phyloP scores from a whole-genome alignment of 2,329 filamentous ascomycete species.

The Colletotrichum limetticola region DNA sequence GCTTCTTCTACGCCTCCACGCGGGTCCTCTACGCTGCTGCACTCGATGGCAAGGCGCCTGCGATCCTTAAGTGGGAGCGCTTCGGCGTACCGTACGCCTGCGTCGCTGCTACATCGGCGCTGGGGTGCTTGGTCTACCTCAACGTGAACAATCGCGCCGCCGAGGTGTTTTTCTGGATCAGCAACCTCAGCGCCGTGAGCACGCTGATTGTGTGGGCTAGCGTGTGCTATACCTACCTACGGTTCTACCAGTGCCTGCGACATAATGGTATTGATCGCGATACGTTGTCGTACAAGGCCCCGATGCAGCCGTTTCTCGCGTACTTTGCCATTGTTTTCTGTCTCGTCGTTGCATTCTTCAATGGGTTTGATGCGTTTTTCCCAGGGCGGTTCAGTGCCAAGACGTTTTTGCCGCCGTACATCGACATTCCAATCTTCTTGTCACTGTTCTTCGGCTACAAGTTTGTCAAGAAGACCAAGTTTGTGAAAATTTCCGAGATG shows the following conservation, averaged over 20 bases:
- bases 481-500: constrained; percentile 50
- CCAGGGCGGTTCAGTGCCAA: constrained; percentile 57
- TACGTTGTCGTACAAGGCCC: constrained; percentile 72
- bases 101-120: constrained; percentile 57
- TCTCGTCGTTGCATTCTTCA: constrained; percentile 74
- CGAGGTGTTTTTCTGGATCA: constrained; percentile 59
- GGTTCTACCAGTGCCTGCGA: constrained; percentile 74
- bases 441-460: constrained; percentile 75
- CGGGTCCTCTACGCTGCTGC: constrained; percentile 70
- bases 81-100: constrained; percentile 28
- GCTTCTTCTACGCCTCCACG: constrained; percentile 69
- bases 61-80: constrained; percentile 66
- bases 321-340: constrained; percentile 72
- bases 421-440: constrained; percentile 76
- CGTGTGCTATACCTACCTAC: constrained; percentile 75
- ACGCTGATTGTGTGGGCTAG: constrained; percentile 76
- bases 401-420: constrained; percentile 74
- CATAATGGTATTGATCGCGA: constrained; percentile 73
- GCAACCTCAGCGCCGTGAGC: constrained; percentile 72
- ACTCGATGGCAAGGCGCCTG: constrained; percentile 67
- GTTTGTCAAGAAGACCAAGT: constrained; percentile 68
- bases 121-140: constrained; percentile 73
- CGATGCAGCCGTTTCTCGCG: constrained; percentile 75
- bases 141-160: constrained; percentile 62
- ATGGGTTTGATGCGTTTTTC: constrained; percentile 79